Evolutionary conservation across 2,329 filamentous ascomycete genomes (phyloP).

Genomic region (Colletotrichum simmondsii): DNA sequence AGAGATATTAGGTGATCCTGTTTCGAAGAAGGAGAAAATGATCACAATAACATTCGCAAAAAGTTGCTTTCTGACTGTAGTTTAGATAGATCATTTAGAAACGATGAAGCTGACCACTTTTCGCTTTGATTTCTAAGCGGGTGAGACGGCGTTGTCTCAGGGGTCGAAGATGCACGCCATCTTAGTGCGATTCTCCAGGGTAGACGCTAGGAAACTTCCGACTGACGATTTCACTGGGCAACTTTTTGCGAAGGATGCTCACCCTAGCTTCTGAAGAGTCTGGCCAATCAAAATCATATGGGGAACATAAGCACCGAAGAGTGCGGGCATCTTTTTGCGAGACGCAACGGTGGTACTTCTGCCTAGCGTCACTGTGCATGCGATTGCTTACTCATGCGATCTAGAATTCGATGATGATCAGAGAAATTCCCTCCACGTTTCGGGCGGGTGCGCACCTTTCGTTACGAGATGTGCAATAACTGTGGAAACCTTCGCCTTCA

Average conservation of each 20-base stretch:
- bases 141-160: not conserved
- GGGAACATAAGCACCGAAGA: not conserved
- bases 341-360: too few species aligned
- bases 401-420: not conserved
- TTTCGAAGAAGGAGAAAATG: too few species aligned
- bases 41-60: not conserved
- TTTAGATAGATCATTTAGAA: not conserved
- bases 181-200: not conserved
- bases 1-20: not conserved
- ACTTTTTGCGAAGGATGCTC: constrained; percentile 9
- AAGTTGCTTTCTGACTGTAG: not conserved
- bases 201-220: not conserved
- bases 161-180: not conserved
- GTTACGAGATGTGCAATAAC: not conserved
- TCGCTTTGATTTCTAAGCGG: constrained; percentile 5
- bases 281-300: not conserved
- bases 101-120: not conserved
- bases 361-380: not conserved
- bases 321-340: not conserved
- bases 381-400: not conserved
- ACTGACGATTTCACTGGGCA: not conserved
- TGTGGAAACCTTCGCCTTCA: not conserved
- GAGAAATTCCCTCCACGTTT: not conserved
- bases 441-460: too few species aligned
- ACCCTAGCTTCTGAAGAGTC: not conserved